Percentiles rank a stretch among this genome's conserved stretches.
Evolutionary conservation across 2,329 filamentous ascomycete genomes (phyloP).

Genomic region (Xylariaceae sp.): DNA sequence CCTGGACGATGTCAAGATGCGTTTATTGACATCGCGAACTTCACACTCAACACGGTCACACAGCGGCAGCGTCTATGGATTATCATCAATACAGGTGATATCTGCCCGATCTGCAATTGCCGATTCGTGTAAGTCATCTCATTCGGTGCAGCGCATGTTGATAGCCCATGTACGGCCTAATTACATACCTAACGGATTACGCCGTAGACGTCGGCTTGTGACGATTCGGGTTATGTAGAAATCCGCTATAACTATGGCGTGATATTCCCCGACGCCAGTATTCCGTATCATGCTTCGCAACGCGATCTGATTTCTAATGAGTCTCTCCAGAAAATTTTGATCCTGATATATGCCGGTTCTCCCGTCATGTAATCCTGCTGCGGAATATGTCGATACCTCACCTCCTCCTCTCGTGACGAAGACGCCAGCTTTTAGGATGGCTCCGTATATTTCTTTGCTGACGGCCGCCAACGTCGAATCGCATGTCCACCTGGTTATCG

Average conservation of each 20-base stretch:
- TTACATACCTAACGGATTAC: too few species aligned
- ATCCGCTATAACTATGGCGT: neutral
- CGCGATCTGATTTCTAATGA: neutral
- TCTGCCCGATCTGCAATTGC: too few species aligned
- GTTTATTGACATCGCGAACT: too few species aligned
- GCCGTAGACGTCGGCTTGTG: too few species aligned
- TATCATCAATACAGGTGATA: too few species aligned
- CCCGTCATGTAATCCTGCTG: neutral
- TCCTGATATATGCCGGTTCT: neutral
- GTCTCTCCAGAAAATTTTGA: neutral
- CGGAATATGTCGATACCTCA: neutral
- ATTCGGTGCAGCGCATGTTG: too few species aligned
- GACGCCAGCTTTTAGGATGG: slow-evolving; percentile 12
- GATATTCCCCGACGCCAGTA: neutral
- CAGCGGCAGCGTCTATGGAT: too few species aligned
- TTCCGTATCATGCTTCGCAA: neutral
- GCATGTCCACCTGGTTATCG: slow-evolving; percentile 79
- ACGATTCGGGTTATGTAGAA: neutral
- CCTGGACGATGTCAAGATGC: too few species aligned
- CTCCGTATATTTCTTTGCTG: slow-evolving; percentile 48
- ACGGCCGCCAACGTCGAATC: slow-evolving; percentile 64
- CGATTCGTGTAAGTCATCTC: too few species aligned
- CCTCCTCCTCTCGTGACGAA: neutral
- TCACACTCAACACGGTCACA: too few species aligned
- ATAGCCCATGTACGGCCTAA: too few species aligned